These are phyloP conservation scores for Penicillium rolfsii DNA, from an alignment of 2,329 filamentous ascomycete species.

Conservation along the genomic window DNA sequence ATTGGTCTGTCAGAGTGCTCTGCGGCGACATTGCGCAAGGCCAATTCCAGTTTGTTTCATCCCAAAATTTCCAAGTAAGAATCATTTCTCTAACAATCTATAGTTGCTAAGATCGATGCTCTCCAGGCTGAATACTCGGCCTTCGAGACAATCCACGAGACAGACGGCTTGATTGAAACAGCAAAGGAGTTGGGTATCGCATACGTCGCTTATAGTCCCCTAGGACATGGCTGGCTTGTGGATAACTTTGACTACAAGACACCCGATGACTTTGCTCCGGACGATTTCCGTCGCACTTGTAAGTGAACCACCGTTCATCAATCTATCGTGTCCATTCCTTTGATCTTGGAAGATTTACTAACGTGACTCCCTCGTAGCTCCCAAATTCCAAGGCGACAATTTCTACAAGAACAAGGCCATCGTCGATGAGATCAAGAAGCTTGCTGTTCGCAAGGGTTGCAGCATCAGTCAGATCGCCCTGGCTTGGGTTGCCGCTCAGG, in stretches of 20 bases:
- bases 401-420: constrained; percentile 51
- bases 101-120: constrained; percentile 54
- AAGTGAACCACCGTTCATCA: constrained; percentile 15
- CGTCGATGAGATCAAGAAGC: constrained; percentile 42
- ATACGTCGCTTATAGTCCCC: constrained; percentile 52
- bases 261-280: constrained; percentile 51
- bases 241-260: constrained; percentile 49
- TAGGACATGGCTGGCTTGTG: constrained; percentile 54
- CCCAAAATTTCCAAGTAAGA: not conserved
- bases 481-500: constrained; percentile 13
- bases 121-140: constrained; percentile 53
- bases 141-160: constrained; percentile 49
- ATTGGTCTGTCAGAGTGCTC: constrained; percentile 56
- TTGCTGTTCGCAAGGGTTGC: constrained; percentile 3
- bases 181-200: constrained; percentile 48
- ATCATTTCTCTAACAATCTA: constrained; percentile 12
- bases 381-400: constrained; percentile 49
- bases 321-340: not conserved
- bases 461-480: constrained; percentile 8
- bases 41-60: constrained; percentile 46
- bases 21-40: constrained; percentile 50
- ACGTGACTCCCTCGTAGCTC: constrained; percentile 16
- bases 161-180: constrained; percentile 47
- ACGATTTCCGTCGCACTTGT: constrained; percentile 49
- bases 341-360: not conserved